A percentile compares a stretch with the other conserved stretches of the same genome.
Evolutionary conservation across 2,329 filamentous ascomycete genomes (phyloP).

Genomic region (Talaromyces sp.): DNA sequence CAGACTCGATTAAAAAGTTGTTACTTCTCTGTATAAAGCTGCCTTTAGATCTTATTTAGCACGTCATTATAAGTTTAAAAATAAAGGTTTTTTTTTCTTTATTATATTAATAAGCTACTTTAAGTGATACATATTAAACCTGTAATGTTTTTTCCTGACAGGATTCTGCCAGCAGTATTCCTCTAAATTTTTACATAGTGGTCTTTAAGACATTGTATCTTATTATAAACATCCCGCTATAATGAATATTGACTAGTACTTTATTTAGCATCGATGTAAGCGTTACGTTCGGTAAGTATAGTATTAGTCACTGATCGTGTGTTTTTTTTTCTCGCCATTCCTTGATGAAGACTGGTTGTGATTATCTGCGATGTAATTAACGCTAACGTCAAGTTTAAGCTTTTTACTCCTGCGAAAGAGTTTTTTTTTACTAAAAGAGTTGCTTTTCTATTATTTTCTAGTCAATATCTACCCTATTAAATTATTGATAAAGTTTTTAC

Average conservation of each 20-base stretch:
- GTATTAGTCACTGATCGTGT: not conserved
- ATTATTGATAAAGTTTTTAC: too few relatives aligned
- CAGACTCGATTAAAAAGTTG: not conserved
- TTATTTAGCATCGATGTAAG: not conserved
- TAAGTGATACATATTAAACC: constrained; percentile 23
- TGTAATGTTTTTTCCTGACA: constrained; percentile 27
- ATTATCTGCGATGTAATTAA: not conserved
- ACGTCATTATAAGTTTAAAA: not conserved
- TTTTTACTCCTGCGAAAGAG: not conserved
- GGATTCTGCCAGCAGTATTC: constrained; percentile 30
- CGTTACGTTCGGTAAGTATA: not conserved
- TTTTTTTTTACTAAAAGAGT: too few relatives aligned
- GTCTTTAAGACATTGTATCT: constrained; percentile 19
- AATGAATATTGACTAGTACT: not conserved
- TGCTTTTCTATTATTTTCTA: too few relatives aligned
- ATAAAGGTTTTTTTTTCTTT: constrained; percentile 1
- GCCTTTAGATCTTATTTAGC: not conserved
- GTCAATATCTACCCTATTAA: too few relatives aligned
- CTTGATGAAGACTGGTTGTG: not conserved
- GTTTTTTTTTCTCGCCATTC: not conserved
- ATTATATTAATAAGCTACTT: constrained; percentile 18
- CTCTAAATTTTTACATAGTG: constrained; percentile 19
- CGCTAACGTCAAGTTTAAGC: not conserved
- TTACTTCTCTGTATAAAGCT: not conserved
- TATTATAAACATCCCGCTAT: not conserved